These are phyloP conservation scores for Xylaria sp. DNA, from an alignment of 2,329 filamentous ascomycete genomes.

Conservation along the genomic window DNA sequence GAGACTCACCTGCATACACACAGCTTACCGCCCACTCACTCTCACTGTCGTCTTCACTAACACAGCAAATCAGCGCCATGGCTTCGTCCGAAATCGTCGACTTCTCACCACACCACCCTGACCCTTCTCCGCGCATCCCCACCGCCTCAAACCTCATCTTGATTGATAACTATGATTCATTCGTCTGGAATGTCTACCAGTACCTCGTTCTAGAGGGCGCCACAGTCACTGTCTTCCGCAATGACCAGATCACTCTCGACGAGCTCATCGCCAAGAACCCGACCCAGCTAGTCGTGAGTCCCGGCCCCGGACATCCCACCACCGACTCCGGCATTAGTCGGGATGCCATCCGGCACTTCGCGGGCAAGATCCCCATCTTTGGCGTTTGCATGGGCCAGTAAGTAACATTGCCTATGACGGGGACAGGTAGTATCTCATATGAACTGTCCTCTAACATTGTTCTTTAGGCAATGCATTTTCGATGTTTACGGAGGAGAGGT, in stretches of 20 bases:
- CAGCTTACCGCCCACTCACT: no score
- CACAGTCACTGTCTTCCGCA: constrained; percentile 80
- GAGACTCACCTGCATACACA: neutral
- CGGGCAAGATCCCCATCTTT: constrained; percentile 88
- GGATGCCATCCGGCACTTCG: constrained; percentile 84
- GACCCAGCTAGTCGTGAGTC: constrained; percentile 90
- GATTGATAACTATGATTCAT: constrained; percentile 99
- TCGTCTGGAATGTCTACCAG: constrained; percentile 99
- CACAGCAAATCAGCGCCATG: constrained; percentile 35
- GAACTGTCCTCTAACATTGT: constrained; percentile 16
- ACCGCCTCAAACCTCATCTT: constrained; percentile 87
- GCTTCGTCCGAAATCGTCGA: constrained; percentile 54
- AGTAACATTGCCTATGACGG: constrained; percentile 35
- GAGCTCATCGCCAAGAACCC: constrained; percentile 78
- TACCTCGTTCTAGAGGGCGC: constrained; percentile 96
- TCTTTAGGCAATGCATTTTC: constrained; percentile 80
- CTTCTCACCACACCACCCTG: constrained; percentile 81
- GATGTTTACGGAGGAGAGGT: constrained; percentile 89
- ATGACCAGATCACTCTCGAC: constrained; percentile 83
- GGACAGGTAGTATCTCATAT: neutral
- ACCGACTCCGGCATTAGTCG: constrained; percentile 92
- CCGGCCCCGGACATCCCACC: constrained; percentile 86
- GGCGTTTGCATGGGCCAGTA: constrained; percentile 98
- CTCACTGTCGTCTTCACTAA: neutral
- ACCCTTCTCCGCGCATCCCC: constrained; percentile 64